Conservation (phyloP, 176 grass and related monocot species). For the Triticum urartu region DNA sequence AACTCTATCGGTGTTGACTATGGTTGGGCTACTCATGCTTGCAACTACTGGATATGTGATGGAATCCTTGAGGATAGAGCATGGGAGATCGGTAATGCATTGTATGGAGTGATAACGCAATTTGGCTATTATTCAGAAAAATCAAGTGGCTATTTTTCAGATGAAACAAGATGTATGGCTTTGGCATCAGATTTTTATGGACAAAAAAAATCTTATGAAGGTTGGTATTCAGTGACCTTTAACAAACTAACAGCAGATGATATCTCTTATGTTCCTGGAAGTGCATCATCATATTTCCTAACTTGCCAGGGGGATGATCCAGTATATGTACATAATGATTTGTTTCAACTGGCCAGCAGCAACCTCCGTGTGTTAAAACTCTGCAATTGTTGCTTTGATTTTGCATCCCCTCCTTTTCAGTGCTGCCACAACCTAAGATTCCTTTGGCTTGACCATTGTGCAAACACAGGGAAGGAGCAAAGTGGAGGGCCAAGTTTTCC, state of each 20-base stretch:
- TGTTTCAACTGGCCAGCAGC: background rate
- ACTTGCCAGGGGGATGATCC: background rate
- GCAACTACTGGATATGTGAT: conserved; percentile 22
- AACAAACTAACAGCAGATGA: background rate
- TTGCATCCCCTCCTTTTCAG: conserved; percentile 6
- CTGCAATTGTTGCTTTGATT: background rate
- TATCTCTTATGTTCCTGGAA: background rate
- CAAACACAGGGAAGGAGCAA: background rate
- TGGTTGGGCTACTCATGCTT: background rate
- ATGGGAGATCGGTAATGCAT: background rate
- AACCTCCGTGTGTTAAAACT: conserved; percentile 11
- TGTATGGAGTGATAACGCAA: background rate
- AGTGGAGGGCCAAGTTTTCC: background rate
- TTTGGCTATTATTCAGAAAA: too few species aligned
- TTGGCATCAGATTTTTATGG: too few species aligned
- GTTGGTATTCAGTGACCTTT: background rate
- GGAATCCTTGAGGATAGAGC: background rate
- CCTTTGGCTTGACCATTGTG: conserved; percentile 23
- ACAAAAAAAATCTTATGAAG: too few species aligned
- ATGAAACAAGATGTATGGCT: too few species aligned
- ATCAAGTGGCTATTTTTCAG: too few species aligned
- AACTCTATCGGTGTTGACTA: background rate
- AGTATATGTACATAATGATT: background rate
- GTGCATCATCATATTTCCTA: background rate
- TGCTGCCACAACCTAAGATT: conserved; percentile 25